Conservation (phyloP, 805 yeast genomes). For the Wickerhamomyces hampshirensis region DNA sequence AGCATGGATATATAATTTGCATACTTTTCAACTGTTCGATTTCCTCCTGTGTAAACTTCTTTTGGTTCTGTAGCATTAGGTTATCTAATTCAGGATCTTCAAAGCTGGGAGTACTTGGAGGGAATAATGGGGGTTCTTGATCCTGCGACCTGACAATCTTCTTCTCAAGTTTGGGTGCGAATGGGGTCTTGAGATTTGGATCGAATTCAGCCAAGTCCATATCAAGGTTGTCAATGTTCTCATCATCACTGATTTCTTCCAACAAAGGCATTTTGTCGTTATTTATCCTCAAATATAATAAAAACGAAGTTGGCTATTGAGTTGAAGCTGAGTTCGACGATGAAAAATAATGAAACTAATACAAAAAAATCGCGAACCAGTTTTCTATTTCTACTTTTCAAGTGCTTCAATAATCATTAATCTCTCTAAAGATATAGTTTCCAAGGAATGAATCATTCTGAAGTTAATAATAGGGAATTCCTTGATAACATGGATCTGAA, state of each 20-base stretch:
- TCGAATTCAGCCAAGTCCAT: conserved; percentile 93
- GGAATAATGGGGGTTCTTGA: conserved; percentile 19
- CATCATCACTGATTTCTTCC: conserved; percentile 73
- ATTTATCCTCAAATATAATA: too few relatives aligned
- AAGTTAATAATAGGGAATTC: too few relatives aligned
- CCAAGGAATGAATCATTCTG: too few relatives aligned
- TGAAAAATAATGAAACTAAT: too few relatives aligned
- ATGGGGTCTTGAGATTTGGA: conserved; percentile 59
- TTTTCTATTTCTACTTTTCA: too few relatives aligned
- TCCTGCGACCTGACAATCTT: conserved; percentile 60
- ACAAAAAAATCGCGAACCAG: too few relatives aligned
- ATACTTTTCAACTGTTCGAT: conserved; percentile 59
- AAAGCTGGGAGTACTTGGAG: conserved; percentile 1
- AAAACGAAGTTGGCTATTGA: too few relatives aligned
- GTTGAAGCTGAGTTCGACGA: too few relatives aligned
- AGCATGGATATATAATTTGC: conserved; percentile 85
- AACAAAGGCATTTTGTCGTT: conserved; percentile 63
- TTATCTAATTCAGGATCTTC: conserved; percentile 4
- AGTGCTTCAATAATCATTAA: too few relatives aligned
- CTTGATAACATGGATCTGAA: too few relatives aligned
- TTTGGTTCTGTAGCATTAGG: conserved; percentile 20
- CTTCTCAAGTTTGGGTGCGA: conserved; percentile 66
- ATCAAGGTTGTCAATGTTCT: conserved; percentile 86
- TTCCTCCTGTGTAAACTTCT: conserved; percentile 46
- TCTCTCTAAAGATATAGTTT: too few relatives aligned